Evolutionary conservation across 2,329 filamentous ascomycete species (phyloP).

Genomic region (Colletotrichum sp.): DNA sequence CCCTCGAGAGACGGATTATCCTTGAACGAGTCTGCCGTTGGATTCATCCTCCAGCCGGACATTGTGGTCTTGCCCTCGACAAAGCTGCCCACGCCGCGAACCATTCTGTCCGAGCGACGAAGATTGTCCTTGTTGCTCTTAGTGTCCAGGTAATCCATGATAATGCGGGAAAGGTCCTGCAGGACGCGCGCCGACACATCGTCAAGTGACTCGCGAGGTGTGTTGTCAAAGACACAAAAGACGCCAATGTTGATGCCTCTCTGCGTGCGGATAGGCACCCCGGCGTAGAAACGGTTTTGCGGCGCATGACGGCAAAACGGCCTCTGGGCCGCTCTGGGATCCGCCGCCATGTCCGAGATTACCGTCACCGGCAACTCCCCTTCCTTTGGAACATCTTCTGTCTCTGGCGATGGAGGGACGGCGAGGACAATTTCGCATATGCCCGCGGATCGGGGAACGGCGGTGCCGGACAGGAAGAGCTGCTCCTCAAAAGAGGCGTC

Average conservation of each 20-base stretch:
- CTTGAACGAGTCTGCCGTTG: not conserved
- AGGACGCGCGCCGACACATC: conserved; percentile 30
- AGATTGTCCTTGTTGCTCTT: conserved; percentile 29
- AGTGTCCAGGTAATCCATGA: conserved; percentile 41
- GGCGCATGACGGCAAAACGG: not conserved
- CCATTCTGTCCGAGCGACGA: conserved; percentile 39
- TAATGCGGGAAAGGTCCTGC: conserved; percentile 29
- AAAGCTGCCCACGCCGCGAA: conserved; percentile 38
- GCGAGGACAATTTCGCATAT: conserved; percentile 33
- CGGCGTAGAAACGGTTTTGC: conserved; percentile 42
- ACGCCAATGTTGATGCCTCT: conserved; percentile 48
- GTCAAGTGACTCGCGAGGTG: conserved; percentile 29
- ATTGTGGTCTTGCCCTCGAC: conserved; percentile 36
- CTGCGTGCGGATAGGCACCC: conserved; percentile 42
- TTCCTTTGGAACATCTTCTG: not conserved
- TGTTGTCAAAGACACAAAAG: conserved; percentile 37
- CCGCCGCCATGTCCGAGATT: conserved; percentile 35
- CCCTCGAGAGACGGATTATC: conserved; percentile 16
- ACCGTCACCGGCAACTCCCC: conserved; percentile 35
- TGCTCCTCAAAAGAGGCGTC: not conserved
- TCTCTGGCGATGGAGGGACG: not conserved
- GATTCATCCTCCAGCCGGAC: conserved; percentile 21
- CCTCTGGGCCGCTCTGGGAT: conserved; percentile 31
- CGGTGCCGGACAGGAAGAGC: conserved; percentile 30
- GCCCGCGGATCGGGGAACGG: conserved; percentile 29